Percentiles rank a stretch among this genome's conserved stretches.
phyloP scores from a whole-genome alignment of 495 filamentous ascomycete genomes.

The Aspergillus kassunensis region DNA sequence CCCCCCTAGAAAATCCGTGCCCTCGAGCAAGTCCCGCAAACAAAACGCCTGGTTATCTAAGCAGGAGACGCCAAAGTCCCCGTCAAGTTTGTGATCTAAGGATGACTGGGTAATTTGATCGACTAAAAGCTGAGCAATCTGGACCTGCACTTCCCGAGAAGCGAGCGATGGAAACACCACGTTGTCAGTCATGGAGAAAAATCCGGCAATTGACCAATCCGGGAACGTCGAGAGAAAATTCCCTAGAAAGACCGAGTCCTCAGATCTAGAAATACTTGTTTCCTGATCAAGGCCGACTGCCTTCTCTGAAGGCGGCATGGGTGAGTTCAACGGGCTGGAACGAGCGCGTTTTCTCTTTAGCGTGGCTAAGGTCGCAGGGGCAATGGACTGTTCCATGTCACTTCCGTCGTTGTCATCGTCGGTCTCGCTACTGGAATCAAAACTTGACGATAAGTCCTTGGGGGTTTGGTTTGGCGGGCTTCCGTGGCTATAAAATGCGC shows the following conservation, averaged over 20 bases:
- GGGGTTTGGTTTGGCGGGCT: constrained; percentile 8
- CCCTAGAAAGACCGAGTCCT: constrained; percentile 39
- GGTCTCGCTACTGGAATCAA: constrained; percentile 29
- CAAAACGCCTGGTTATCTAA: constrained; percentile 27
- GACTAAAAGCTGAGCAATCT: constrained; percentile 44
- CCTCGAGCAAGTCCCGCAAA: constrained; percentile 28
- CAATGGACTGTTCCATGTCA: constrained; percentile 20
- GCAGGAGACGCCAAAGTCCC: constrained; percentile 24
- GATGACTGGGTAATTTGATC: constrained; percentile 50
- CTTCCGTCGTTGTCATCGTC: constrained; percentile 33
- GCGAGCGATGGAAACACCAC: constrained; percentile 30
- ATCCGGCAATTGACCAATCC: constrained; percentile 42
- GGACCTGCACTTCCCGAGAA: constrained; percentile 37
- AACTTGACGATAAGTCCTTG: constrained; percentile 13
- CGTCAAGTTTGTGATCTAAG: constrained; percentile 35
- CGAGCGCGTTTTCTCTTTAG: constrained; percentile 41
- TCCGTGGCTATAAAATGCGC: constrained; percentile 4
- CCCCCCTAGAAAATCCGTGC: constrained; percentile 26
- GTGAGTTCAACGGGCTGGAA: constrained; percentile 33
- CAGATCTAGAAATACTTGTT: constrained; percentile 16
- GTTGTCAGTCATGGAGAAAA: constrained; percentile 36
- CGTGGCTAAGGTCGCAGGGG: constrained; percentile 19
- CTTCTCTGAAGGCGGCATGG: constrained; percentile 30
- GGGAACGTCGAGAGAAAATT: constrained; percentile 45
- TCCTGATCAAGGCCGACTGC: constrained; percentile 22